Percentiles rank a stretch among this genome's conserved stretches.
Conservation (phyloP, 1,139 yeast species). For the Suzukiozyma palmioleophila region DNA sequence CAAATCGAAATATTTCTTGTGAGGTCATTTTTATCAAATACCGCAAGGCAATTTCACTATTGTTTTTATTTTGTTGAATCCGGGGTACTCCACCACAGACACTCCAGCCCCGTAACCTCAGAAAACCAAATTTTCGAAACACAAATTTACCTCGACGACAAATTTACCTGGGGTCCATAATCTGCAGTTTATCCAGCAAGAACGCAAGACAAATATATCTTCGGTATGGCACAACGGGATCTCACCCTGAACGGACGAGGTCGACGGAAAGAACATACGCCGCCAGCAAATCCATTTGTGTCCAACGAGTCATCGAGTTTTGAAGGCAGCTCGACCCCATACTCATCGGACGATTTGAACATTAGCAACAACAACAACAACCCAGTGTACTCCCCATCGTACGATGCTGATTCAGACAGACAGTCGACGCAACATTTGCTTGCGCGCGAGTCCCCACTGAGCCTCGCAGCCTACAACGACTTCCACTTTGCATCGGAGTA, state of each 20-base stretch:
- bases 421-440: neutral
- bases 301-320: constrained; percentile 2
- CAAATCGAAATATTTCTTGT: no score
- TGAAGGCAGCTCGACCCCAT: constrained; percentile 2
- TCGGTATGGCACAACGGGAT: neutral
- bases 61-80: no score
- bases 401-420: neutral
- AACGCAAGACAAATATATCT: neutral
- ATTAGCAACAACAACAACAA: neutral
- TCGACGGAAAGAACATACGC: neutral
- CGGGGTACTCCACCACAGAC: no score
- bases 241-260: neutral
- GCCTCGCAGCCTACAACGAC: neutral
- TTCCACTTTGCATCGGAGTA: constrained; percentile 46
- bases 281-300: neutral
- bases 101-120: no score
- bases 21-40: no score
- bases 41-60: no score
- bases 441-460: neutral
- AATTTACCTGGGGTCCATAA: no score
- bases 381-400: neutral
- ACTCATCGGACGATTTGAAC: neutral
- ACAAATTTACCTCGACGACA: no score
- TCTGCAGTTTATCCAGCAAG: no score
- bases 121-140: no score